Evolutionary conservation across 2,329 filamentous ascomycete genomes (phyloP), one percentile per base, ranked within the genome.

Genomic region (Colletotrichum phormii): DNA sequence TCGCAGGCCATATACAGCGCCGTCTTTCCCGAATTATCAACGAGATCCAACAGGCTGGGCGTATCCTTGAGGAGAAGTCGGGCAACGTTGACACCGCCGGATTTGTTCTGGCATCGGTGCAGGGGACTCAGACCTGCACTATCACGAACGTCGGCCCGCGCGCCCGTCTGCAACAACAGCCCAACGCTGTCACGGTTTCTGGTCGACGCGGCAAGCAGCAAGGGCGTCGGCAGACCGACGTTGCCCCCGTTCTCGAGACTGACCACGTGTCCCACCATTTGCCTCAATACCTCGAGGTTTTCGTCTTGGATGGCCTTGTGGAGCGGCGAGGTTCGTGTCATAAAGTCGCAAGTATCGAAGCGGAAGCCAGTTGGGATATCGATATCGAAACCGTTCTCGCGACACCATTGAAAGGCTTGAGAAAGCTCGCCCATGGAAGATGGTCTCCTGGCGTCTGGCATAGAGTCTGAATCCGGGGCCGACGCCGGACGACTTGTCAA

Each of bases 171-270:
- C 1, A 82, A 70, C 2, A 82, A 68, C 7, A 81, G 64, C n/a
- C 75, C 71, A 18, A 78, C 79, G 0, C 79, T 65, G 15, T 77
- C 51, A 31, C 76, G 76, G 22, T 80, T 78, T 11, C 78, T 77
- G 22, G 76, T 80, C 3, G 77, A 75, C n/a, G 80, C 81, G 2
- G 80, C 81, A 8, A 75, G 66, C 49, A 81, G 78, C 22, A 82
- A 42, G 24, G 79, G 76, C 6, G 79, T 80, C 46, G 76, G 78
- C 1, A 73, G 60, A 0, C 71, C 75, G 6, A 60, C 64, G 55
- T 78, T 76, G 4, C 71, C 69, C 6, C 54, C 66, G n/a, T 76
- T 74, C 60, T 78, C 77, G 24, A 80, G 63, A 31, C 77, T 66
- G 18, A 70, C 58, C 29, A 75, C 73, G 26, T 75, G 72, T 6